A percentile compares a stretch with the other conserved stretches of the same genome.
Conservation (phyloP, 2,329 filamentous ascomycete genomes). For the Verticillium nonalfalfae region DNA sequence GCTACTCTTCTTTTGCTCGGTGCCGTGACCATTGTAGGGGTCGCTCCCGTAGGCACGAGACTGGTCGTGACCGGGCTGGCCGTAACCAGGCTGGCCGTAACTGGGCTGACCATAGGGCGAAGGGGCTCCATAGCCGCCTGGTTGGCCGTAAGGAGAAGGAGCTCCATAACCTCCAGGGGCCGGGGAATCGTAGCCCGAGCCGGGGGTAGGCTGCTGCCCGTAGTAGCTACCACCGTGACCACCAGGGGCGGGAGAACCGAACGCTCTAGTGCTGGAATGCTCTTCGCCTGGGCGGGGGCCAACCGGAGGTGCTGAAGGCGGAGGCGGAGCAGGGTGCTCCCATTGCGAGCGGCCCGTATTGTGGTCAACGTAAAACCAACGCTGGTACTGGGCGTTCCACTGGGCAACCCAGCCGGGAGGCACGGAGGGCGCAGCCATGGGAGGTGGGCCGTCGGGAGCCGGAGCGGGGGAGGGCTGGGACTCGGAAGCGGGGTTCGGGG, state of each 20-base stretch:
- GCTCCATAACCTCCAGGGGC: slow-evolving; percentile 7
- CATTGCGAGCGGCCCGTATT: slow-evolving; percentile 57
- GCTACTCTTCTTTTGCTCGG: slow-evolving; percentile 34
- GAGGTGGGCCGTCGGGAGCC: slow-evolving; percentile 28
- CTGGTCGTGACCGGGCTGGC: slow-evolving; percentile 3
- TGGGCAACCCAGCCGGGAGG: slow-evolving; percentile 56
- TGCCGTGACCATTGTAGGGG: slow-evolving; percentile 14
- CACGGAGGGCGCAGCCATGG: slow-evolving; percentile 22
- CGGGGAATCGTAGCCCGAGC: slow-evolving; percentile 7
- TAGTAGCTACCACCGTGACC: slow-evolving; percentile 13
- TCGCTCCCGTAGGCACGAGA: slow-evolving; percentile 6
- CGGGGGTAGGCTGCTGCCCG: slow-evolving; percentile 3
- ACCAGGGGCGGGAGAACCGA: slow-evolving; percentile 8
- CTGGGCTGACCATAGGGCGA: slow-evolving; percentile 1
- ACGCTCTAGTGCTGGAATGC: slow-evolving; percentile 3
- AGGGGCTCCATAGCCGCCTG: slow-evolving; percentile 4
- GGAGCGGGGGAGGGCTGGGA: slow-evolving; percentile 13
- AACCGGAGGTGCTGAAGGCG: slow-evolving; percentile 12
- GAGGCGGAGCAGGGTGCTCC: slow-evolving; percentile 45
- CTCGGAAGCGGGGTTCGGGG: slow-evolving; percentile 21
- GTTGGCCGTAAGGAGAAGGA: slow-evolving; percentile 5
- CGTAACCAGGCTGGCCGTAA: neutral
- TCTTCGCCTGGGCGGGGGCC: neutral
- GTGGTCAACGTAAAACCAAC: slow-evolving; percentile 60
- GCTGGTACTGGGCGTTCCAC: slow-evolving; percentile 54